phyloP scores from a whole-genome alignment of 495 filamentous ascomycete genomes.

The Penicillium cinerascens region DNA sequence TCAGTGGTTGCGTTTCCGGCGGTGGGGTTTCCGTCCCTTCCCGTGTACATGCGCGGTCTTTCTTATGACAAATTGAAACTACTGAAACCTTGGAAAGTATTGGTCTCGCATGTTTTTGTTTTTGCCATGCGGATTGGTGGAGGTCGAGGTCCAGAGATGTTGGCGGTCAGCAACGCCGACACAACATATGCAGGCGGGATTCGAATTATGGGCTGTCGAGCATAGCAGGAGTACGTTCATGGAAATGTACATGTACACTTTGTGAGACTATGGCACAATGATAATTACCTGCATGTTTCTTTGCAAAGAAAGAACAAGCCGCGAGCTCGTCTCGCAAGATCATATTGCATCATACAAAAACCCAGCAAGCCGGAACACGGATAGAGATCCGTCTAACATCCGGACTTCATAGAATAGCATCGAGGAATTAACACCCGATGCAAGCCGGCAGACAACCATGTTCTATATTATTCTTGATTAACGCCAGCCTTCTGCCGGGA shows the following conservation, averaged over 20 bases:
- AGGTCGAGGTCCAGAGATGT: no score
- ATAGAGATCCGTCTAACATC: constrained; percentile 20
- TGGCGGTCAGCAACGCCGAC: neutral
- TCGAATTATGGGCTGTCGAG: neutral
- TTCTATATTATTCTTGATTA: constrained; percentile 9
- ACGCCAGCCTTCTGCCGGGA: neutral
- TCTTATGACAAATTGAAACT: neutral
- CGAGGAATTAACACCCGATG: constrained; percentile 7
- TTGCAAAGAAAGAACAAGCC: neutral
- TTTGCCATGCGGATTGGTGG: neutral
- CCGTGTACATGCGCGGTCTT: neutral
- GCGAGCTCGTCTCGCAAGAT: neutral
- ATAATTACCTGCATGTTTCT: neutral
- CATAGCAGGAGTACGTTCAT: no score
- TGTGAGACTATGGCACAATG: neutral
- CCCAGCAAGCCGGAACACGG: constrained; percentile 15
- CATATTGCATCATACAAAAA: neutral
- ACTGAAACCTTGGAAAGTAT: no score
- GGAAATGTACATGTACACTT: neutral
- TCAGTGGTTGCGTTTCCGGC: constrained; percentile 1
- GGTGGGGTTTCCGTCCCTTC: neutral
- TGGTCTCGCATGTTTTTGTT: neutral
- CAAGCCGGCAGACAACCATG: constrained; percentile 12
- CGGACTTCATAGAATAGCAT: constrained; percentile 23
- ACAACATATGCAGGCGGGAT: neutral